Evolutionary conservation across 2,329 filamentous ascomycete genomes (phyloP).

Genomic region (Pseudomassariella vexata): DNA sequence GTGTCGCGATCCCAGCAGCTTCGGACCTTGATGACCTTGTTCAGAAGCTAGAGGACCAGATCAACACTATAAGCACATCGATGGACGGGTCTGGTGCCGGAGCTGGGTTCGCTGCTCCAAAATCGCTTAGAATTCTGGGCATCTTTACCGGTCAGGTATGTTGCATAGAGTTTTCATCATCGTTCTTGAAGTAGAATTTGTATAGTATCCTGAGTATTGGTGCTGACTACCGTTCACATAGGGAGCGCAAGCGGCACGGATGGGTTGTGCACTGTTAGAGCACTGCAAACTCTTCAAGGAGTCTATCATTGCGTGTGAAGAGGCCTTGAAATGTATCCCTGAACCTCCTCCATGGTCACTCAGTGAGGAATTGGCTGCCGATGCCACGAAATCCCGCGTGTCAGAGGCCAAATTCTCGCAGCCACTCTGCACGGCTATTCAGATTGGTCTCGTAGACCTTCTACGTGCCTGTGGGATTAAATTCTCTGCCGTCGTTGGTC

Average conservation of each 20-base stretch:
- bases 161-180: no score
- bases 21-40: no score
- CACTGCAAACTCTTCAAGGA: conserved; percentile 1
- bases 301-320: not conserved
- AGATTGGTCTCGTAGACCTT: conserved; percentile 31
- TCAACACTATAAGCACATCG: no score
- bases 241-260: conserved; percentile 25
- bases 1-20: no score
- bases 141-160: conserved; percentile 18
- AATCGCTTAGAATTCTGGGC: no score
- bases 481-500: conserved; percentile 30
- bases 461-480: conserved; percentile 27
- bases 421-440: conserved; percentile 32
- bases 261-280: conserved; percentile 22
- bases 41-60: no score
- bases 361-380: not conserved
- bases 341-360: conserved; percentile 7
- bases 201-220: conserved; percentile 5
- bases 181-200: no score
- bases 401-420: conserved; percentile 24
- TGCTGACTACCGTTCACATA: no score
- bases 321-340: not conserved
- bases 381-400: conserved; percentile 1
- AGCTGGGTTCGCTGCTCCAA: no score
- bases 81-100: no score